These are phyloP conservation scores for Debaryomyces prosopidis DNA, from an alignment of 805 yeast genomes.

Conservation along the genomic window DNA sequence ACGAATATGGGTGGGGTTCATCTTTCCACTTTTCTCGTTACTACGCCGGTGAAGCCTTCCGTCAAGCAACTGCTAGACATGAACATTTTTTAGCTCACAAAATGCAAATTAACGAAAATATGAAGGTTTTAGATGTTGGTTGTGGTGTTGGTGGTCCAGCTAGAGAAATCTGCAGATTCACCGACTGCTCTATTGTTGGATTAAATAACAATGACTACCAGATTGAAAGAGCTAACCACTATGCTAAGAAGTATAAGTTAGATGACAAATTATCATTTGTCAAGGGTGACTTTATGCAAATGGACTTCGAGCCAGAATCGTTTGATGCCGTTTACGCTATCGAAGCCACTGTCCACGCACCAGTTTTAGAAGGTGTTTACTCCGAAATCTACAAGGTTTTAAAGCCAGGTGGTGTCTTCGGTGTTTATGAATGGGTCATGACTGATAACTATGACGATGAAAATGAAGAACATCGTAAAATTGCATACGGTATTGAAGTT, in stretches of 20 bases:
- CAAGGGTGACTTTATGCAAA: conserved; percentile 98
- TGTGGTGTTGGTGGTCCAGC: conserved; percentile 99
- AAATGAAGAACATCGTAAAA: conserved; percentile 86
- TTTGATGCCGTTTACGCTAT: conserved; percentile 98
- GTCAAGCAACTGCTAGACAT: conserved; percentile 94
- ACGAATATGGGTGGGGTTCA: conserved; percentile 99
- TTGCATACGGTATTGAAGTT: conserved; percentile 95
- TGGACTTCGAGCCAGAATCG: conserved; percentile 88
- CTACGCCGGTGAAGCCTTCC: conserved; percentile 89
- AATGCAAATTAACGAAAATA: conserved; percentile 74
- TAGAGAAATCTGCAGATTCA: conserved; percentile 89
- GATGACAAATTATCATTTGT: conserved; percentile 78
- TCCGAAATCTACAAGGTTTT: conserved; percentile 90
- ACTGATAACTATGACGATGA: conserved; percentile 87
- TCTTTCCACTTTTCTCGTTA: conserved; percentile 96
- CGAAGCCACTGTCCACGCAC: conserved; percentile 99
- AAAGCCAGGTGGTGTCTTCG: conserved; percentile 97
- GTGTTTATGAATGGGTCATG: conserved; percentile 99
- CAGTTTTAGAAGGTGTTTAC: conserved; percentile 93
- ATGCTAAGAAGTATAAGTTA: conserved; percentile 66
- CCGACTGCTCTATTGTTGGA: conserved; percentile 84
- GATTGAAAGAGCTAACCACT: conserved; percentile 84
- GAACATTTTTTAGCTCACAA: conserved; percentile 91
- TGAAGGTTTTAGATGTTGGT: conserved; percentile 94
- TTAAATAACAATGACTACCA: conserved; percentile 97